Evolutionary conservation across 2,329 filamentous ascomycete genomes (phyloP), one percentile per base, ranked within the genome.

Genomic region (Sordariomycetes sp.): DNA sequence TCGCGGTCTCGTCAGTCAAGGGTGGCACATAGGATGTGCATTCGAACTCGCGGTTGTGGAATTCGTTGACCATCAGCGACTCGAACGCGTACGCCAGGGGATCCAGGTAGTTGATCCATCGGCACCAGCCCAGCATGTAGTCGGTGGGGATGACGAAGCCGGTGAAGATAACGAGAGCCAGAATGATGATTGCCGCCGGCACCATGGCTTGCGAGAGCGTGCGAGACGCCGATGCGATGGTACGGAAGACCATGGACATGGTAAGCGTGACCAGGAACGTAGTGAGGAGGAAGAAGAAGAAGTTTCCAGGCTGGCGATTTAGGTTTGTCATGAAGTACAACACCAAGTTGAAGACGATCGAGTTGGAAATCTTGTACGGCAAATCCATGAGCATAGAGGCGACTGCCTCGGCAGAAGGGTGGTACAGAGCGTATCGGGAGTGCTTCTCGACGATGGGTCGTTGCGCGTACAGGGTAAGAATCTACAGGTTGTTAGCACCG

Each of bases 381-480:
- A 95, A 72, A 64, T 96, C 91, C 61, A 82, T 86, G 34, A 96
- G 70, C 86, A 95, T 94, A 10, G 88, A 94, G 0, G 88, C 83
- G 59, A 89, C 78, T n/a, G 90, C 89, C 76, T 96, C 90, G 17
- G 90, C 87, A 10, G 87, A 90, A 0, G 91, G 90, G 65, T 95
- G 91, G 65, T 96, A 95, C 20, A 96, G 77, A 20, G 90, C 90
- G 67, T 95, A 96, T 59, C 87, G 83, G 58, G 79, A 74, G 64
- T 96, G 91, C 68, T 96, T 96, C 67, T 96, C 90, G 60, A 96
- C 89, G 64, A 96, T 95, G 1, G 88, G 87, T 42, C 91, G 86
- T 79, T 96, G 90, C 2, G 88, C 82, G 67, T 94, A 96, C 4
- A 96, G 78, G 0, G 88, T 90, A 36, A 94, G 71, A 66, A 96